Evolutionary conservation across 1,139 yeast genomes (phyloP), one percentile per base, ranked within the genome.

Genomic region (Yamadazyma blattariae): DNA sequence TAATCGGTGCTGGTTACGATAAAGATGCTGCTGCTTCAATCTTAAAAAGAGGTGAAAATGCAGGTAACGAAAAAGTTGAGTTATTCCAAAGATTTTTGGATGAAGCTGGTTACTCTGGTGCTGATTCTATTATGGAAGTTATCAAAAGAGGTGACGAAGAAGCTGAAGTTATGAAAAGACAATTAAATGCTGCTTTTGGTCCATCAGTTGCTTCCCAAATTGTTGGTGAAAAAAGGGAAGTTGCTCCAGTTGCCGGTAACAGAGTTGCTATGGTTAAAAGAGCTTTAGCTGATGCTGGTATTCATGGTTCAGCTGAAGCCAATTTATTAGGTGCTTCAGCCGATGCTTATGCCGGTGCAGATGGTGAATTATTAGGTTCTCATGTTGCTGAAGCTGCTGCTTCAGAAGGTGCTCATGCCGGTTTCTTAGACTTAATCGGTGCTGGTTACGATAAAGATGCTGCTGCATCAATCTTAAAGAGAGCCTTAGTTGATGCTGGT

Each of bases 171-270:
- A 34, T 41, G 41, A 37, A 37, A 38, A 41, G 48, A 42, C 42
- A 42, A 43, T 24, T 46, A 15, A 23, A 23, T 27, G 23, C 40
- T 32, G 48, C 46, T 33, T 44, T 44, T 25, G 50, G 42, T 29
- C 36, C 33, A 14, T 36, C 35, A 11, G 45, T 38, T 32, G 44
- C 41, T 29, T 12, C 30, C 26, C 35, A 36, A 14, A 25, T 26
- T 11, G 9, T 26, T 13, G 33, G 24, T 12, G 16, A 30, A 30
- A 30, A 30, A 14, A 30, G 33, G 25, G 33, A 30, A n/a, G 32
- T 12, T 18, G 21, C 22, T 12, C 21, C 25, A 20, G n/a, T n/a
- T n/a, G 33, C 37, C 22, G 33, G 24, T 20, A 39, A 40, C 44
- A 40, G 43, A 35, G 38, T 38, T 39, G 44, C 37, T 23, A 33